Base-by-base conservation (phyloP, 2,329 filamentous ascomycete species). In the Sarocladium oryzae region DNA sequence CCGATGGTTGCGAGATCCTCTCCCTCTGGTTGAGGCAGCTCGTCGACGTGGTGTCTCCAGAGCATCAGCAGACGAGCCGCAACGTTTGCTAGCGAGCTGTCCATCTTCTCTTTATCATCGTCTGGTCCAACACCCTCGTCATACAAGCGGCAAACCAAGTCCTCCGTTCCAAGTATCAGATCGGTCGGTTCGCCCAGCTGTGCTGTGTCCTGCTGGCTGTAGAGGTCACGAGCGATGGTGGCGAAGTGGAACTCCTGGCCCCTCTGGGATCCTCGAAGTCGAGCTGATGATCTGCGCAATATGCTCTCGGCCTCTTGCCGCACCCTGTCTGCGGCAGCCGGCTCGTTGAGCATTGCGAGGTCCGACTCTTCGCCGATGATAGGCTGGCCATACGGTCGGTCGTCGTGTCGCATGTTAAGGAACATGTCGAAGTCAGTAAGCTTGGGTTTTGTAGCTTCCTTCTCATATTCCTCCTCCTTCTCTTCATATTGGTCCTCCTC, bases 151-250 rank as follows among this genome's bases (percentile, higher is more conserved):
- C 76, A 75, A 35, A 95, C 70, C 36, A 89, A 69, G 35, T 81
- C 76, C 63, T 96, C 91, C 10, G 88, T 95, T 46, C 80, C 75
- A 30, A 95, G 69, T 41, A 96, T 81, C 18, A 95, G 66, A 41
- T 84, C 76, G 54, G 85, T 81, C 1, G 84, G 72, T 67, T 96
- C 92, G 4, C 75, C 74, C 41, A 95, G 71, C 16, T 69, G 61
- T 1, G 86, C 81, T 30, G 78, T 71, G 32, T 77, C 77, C 63
- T 80, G 63, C 65, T 71, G 64, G 4, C 53, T 63, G 73, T 84
- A 82, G 9, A 91, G 67, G 54, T 85, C 84, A 63, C 85, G 87
- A 26, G 88, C 88, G 53, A 95, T 81, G 6, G 78, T 72, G 3
- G 82, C 78, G 60, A 89, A 86, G 8, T 43, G 79, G 49, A 84